Percentiles rank a stretch among this genome's conserved stretches.
Conservation (phyloP, 495 filamentous ascomycete genomes). For the Neurospora tetraspora region DNA sequence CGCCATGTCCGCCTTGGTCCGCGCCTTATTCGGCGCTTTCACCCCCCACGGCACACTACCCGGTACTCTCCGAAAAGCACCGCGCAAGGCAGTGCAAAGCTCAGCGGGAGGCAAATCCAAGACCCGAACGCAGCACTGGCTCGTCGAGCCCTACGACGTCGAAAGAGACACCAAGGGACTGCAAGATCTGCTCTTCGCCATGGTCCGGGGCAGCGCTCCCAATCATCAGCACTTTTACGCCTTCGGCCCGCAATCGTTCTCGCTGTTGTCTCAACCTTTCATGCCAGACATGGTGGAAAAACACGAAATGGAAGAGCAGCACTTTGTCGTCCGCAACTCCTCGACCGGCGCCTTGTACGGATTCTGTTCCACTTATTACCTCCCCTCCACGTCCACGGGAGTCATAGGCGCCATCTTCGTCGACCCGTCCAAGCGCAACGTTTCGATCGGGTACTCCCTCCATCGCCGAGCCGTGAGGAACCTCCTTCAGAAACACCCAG, state of each 20-base stretch:
- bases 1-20: conserved; percentile 70
- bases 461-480: conserved; percentile 68
- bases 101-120: conserved; percentile 70
- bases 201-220: conserved; percentile 33
- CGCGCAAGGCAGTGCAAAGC: conserved; percentile 59
- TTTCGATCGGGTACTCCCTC: conserved; percentile 77
- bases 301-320: conserved; percentile 47
- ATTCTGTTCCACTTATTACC: conserved; percentile 76
- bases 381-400: conserved; percentile 51
- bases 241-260: not conserved
- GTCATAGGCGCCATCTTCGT: conserved; percentile 78
- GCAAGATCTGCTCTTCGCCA: not conserved
- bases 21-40: conserved; percentile 70
- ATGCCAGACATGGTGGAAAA: not conserved
- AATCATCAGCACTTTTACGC: conserved; percentile 29
- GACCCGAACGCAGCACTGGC: conserved; percentile 55
- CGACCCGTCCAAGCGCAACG: conserved; percentile 68
- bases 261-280: not conserved
- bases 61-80: conserved; percentile 51
- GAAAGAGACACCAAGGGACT: conserved; percentile 63
- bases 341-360: conserved; percentile 80
- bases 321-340: conserved; percentile 87
- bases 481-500: conserved; percentile 48
- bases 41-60: conserved; percentile 62
- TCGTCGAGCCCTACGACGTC: conserved; percentile 63